Conservation (phyloP, 345 rosid species). For the Rubroshorea leprosula region DNA sequence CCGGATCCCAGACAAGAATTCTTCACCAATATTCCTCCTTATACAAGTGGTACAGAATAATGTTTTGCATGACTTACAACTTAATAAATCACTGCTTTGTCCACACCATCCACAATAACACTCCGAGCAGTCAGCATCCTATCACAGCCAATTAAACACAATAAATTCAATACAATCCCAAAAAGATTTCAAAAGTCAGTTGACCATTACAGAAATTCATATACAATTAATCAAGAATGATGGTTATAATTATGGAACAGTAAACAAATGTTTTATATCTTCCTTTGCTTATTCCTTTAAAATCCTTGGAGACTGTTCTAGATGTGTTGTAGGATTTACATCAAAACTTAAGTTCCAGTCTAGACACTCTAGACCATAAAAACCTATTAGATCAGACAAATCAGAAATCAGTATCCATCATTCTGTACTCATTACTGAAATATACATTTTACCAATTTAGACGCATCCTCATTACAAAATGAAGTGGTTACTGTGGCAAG, state of each 20-base stretch:
- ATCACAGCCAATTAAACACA: slow-evolving; percentile 19
- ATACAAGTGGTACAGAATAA: slow-evolving; percentile 72
- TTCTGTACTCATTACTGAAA: too few species aligned
- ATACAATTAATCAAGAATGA: neutral
- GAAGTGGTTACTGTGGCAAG: neutral
- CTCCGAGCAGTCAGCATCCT: slow-evolving; percentile 65
- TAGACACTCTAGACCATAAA: neutral
- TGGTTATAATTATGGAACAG: neutral
- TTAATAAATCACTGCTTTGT: slow-evolving; percentile 49
- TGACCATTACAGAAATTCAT: neutral
- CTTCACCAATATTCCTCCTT: slow-evolving; percentile 73
- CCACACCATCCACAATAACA: slow-evolving; percentile 96
- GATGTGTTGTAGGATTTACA: too few species aligned
- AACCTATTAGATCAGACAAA: too few species aligned
- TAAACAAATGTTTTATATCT: too few species aligned
- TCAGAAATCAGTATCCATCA: neutral
- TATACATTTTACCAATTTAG: neutral
- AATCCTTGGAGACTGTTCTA: neutral
- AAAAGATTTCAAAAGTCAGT: too few species aligned
- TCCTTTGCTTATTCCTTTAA: neutral
- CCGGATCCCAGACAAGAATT: slow-evolving; percentile 51
- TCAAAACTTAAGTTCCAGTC: neutral
- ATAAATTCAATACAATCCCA: neutral
- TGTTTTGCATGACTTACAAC: slow-evolving; percentile 72
- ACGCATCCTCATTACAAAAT: neutral